These are phyloP conservation scores for Neurospora cerealis DNA, from an alignment of 495 filamentous ascomycete genomes.

Conservation along the genomic window DNA sequence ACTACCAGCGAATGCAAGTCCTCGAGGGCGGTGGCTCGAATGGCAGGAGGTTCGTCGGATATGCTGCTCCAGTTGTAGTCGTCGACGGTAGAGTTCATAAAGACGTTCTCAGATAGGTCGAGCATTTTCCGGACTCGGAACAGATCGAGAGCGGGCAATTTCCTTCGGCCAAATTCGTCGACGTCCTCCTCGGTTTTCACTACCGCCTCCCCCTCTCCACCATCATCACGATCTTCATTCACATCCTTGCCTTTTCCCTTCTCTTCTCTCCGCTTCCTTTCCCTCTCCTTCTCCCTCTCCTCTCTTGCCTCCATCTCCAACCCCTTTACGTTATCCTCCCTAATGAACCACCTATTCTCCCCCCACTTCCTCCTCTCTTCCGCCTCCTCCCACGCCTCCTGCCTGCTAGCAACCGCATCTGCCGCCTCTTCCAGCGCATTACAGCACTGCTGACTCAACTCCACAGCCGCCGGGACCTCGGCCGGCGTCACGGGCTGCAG, in stretches of 20 bases:
- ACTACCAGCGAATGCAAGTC: slow-evolving; percentile 64
- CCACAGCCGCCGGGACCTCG: slow-evolving; percentile 61
- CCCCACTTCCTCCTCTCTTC: slow-evolving; percentile 46
- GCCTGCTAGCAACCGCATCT: slow-evolving; percentile 45
- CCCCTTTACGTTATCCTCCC: background rate
- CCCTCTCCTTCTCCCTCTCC: slow-evolving; percentile 8
- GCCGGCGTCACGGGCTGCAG: slow-evolving; percentile 13
- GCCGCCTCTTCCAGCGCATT: slow-evolving; percentile 58
- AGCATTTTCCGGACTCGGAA: slow-evolving; percentile 54
- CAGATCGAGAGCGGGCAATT: slow-evolving; percentile 40
- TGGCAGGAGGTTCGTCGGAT: slow-evolving; percentile 44
- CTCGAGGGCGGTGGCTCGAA: slow-evolving; percentile 55
- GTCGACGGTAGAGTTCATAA: slow-evolving; percentile 63
- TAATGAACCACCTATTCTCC: background rate
- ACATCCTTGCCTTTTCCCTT: background rate
- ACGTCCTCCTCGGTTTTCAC: slow-evolving; percentile 15
- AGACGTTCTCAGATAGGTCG: slow-evolving; percentile 51
- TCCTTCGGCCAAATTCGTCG: slow-evolving; percentile 20
- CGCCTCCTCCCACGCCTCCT: slow-evolving; percentile 46
- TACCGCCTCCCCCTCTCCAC: slow-evolving; percentile 1
- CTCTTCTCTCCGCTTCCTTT: slow-evolving; percentile 21
- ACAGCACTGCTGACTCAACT: slow-evolving; percentile 58
- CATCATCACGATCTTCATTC: background rate
- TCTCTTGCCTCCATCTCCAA: background rate
- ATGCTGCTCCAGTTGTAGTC: slow-evolving; percentile 59